Base-by-base conservation (phyloP, 108 stramenopile species). In the Thalassiosira profunda region DNA sequence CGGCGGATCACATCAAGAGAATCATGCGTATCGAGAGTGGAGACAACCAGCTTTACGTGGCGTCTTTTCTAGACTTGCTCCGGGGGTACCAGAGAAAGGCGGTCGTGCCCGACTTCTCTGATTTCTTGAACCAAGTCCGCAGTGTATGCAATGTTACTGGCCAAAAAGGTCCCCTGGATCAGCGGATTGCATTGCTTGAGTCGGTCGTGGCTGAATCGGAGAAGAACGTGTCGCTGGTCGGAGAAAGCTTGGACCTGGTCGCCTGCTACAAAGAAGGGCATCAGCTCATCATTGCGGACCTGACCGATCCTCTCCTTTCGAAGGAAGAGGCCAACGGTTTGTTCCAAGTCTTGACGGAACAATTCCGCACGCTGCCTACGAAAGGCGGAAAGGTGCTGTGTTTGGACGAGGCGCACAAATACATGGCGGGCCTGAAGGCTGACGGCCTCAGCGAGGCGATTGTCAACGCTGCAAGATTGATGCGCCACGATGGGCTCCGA, bases 301-400 rank as follows among this genome's bases (percentile, higher is more conserved):
- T 80, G 20, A 80, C 79, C 2, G 79, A 80, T 33, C 79, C 79
- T 1, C 42, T 80, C 12, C 73, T 80, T 9, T 63, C 70, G 4
- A 66, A 72, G 26, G 79, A 65, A 14, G 79, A 80, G 14, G 79
- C 79, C 14, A 80, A 80, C 31, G 60, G 79, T 14, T 59, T 80
- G 36, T 80, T 80, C 53, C 79, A 80, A 33, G 79, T 80, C 1
- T 47, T 80, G 44, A 62, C 73, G 8, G 73, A 80, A 36, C 79
- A 80, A 24, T 80, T 80, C 53, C 36, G 79, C 12, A 33, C 65
- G 15, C 7, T 58, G 5, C 58, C 49, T 17, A 59, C 40, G 14
- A 47, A 58, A 24, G 68, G 45, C 14, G 67, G 72, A 4, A 80
- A 80, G 38, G 54, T 80, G 7, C 67, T 70, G 7, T 54, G 52